Evolutionary conservation across 2,329 filamentous ascomycete genomes (phyloP).

Genomic region (Botrytis aclada): DNA sequence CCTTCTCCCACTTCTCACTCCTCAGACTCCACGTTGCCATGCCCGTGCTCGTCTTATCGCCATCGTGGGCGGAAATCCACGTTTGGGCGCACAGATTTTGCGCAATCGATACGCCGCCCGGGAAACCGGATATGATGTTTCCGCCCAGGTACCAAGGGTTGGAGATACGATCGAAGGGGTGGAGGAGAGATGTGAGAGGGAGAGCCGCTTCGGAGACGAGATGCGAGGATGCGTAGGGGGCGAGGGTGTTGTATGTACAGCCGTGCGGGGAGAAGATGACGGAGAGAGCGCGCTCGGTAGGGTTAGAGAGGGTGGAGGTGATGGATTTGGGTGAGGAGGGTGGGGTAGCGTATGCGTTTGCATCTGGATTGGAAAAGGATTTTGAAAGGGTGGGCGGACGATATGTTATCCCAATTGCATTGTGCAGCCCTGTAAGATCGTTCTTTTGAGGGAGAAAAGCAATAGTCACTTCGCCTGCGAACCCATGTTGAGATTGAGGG

Average conservation of each 20-base stretch:
- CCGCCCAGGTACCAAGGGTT: conserved; percentile 62
- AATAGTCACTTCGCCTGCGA: conserved; percentile 67
- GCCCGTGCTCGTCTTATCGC: conserved; percentile 54
- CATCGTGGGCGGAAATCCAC: conserved; percentile 63
- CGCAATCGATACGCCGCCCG: conserved; percentile 56
- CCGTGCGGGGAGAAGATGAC: conserved; percentile 65
- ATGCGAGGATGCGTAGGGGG: conserved; percentile 55
- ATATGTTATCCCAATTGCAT: conserved; percentile 71
- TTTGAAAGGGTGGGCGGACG: conserved; percentile 42
- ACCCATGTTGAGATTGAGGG: conserved; percentile 49
- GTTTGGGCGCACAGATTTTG: conserved; percentile 49
- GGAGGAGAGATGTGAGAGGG: conserved; percentile 61
- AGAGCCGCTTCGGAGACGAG: conserved; percentile 55
- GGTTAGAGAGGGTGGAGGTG: conserved; percentile 34
- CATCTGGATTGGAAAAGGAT: background rate
- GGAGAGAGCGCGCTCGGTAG: conserved; percentile 50
- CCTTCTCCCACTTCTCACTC: conserved; percentile 44
- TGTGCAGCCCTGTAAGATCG: conserved; percentile 60
- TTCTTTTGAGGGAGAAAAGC: conserved; percentile 60
- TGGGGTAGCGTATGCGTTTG: conserved; percentile 25
- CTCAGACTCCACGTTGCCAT: conserved; percentile 50
- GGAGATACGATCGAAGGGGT: conserved; percentile 58
- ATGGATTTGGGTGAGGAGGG: conserved; percentile 28
- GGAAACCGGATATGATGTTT: conserved; percentile 54
- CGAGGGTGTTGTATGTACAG: conserved; percentile 51